Percentiles rank a stretch among this genome's conserved stretches.
phyloP scores from a whole-genome alignment of 768 basidiomycete genomes.

The Podaxis sp. region DNA sequence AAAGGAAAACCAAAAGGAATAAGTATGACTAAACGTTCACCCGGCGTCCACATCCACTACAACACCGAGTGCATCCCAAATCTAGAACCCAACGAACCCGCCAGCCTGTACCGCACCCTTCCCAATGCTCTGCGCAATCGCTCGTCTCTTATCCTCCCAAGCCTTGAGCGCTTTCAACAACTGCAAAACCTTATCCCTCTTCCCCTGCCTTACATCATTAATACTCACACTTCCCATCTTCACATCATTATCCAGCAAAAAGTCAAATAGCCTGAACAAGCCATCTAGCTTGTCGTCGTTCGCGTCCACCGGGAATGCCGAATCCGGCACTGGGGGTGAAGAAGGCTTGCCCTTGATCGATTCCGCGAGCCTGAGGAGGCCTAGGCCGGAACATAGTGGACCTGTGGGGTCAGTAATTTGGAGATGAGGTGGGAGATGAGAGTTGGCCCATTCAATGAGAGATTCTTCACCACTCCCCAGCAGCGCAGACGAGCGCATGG shows the following conservation, averaged over 20 bases:
- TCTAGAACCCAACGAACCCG: constrained; percentile 31
- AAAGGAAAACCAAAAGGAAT: neutral
- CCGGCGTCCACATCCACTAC: neutral
- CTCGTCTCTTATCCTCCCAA: constrained; percentile 78
- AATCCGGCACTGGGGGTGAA: constrained; percentile 73
- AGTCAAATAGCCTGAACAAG: constrained; percentile 88
- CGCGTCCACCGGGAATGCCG: constrained; percentile 67
- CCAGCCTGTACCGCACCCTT: constrained; percentile 35
- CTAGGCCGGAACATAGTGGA: constrained; percentile 64
- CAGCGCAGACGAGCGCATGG: constrained; percentile 29
- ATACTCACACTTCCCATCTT: constrained; percentile 92
- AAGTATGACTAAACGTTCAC: neutral
- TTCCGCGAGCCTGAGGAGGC: constrained; percentile 84
- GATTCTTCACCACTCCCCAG: constrained; percentile 35
- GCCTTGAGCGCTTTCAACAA: constrained; percentile 72
- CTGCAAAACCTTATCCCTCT: constrained; percentile 78
- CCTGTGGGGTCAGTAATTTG: constrained; percentile 51
- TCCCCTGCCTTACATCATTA: constrained; percentile 86
- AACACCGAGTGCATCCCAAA: neutral
- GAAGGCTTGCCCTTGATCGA: constrained; percentile 66
- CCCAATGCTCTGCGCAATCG: constrained; percentile 54
- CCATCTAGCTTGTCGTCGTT: constrained; percentile 84
- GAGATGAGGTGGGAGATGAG: constrained; percentile 64
- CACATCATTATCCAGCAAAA: constrained; percentile 87
- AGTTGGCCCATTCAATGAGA: constrained; percentile 90